phyloP scores from a whole-genome alignment of 2,329 filamentous ascomycete genomes.

The Pyrenochaeta sp. region DNA sequence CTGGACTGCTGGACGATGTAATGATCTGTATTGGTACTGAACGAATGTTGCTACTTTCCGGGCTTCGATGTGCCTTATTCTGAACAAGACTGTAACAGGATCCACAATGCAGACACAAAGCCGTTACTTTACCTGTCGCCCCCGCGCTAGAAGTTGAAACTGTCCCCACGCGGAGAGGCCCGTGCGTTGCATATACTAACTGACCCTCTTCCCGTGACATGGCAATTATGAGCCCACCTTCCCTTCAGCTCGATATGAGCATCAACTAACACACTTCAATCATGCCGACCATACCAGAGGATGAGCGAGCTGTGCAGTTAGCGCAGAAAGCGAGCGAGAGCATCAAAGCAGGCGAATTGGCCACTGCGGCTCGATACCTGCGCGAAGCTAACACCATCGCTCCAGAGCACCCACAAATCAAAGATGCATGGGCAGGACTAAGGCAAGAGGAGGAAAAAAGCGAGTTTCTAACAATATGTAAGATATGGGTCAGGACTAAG shows the following conservation, averaged over 20 bases:
- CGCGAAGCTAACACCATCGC: conserved; percentile 56
- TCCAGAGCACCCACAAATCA: conserved; percentile 52
- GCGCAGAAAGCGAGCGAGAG: conserved; percentile 38
- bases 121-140: not conserved
- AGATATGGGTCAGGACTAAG: conserved; percentile 43
- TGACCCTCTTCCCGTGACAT: conserved; percentile 26
- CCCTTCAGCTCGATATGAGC: conserved; percentile 24
- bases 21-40: conserved; percentile 40
- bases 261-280: conserved; percentile 13
- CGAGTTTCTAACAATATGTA: conserved; percentile 45
- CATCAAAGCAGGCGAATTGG: conserved; percentile 43
- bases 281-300: conserved; percentile 40
- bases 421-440: conserved; percentile 51
- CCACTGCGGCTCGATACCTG: conserved; percentile 52
- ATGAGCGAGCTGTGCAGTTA: conserved; percentile 42
- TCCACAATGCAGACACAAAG: not conserved
- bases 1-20: conserved; percentile 22
- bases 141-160: conserved; percentile 3
- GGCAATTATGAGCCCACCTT: conserved; percentile 21
- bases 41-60: conserved; percentile 6
- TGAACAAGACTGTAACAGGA: not conserved
- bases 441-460: conserved; percentile 49
- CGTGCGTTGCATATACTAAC: conserved; percentile 25
- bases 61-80: not conserved
- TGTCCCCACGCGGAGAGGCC: conserved; percentile 16